A percentile compares a stretch with the other conserved stretches of the same genome.
Conservation (phyloP, 495 filamentous ascomycete genomes). For the Hyaloscypha finlandica region DNA sequence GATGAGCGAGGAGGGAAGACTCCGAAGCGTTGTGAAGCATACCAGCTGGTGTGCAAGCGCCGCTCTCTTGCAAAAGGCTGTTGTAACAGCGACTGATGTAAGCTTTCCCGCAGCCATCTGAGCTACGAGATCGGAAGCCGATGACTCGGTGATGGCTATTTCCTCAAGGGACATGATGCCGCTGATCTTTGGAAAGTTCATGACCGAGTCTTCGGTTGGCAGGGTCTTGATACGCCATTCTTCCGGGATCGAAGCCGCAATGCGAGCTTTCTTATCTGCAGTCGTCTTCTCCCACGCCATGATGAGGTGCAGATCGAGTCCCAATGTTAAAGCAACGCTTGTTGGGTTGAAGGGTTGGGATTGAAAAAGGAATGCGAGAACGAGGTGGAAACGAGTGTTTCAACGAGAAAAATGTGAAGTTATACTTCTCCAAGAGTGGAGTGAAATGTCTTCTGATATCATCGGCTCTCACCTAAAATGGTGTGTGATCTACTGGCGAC, state of each 20-base stretch:
- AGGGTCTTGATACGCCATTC: constrained; percentile 28
- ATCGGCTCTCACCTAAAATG: too few species aligned
- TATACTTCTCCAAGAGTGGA: too few species aligned
- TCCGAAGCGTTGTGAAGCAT: constrained; percentile 38
- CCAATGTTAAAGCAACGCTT: constrained; percentile 45
- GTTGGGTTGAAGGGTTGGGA: neutral
- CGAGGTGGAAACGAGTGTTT: neutral
- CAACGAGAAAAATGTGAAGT: too few species aligned
- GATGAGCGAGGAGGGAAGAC: neutral
- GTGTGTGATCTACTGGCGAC: too few species aligned
- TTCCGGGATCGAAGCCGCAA: constrained; percentile 26
- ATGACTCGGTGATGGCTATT: constrained; percentile 60
- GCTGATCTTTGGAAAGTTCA: constrained; percentile 48
- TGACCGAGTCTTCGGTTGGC: constrained; percentile 31
- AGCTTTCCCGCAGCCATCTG: constrained; percentile 36
- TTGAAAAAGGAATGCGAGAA: neutral
- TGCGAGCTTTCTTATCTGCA: constrained; percentile 25
- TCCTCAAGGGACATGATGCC: constrained; percentile 55
- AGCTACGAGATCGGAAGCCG: constrained; percentile 25
- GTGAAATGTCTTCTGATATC: too few species aligned
- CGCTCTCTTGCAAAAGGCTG: constrained; percentile 50
- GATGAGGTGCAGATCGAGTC: constrained; percentile 29
- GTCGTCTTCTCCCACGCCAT: constrained; percentile 26
- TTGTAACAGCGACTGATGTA: constrained; percentile 47
- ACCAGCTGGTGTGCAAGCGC: constrained; percentile 62